These are phyloP conservation scores for Beauveria rudraprayagi DNA, from an alignment of 2,329 filamentous ascomycete genomes.

Conservation along the genomic window DNA sequence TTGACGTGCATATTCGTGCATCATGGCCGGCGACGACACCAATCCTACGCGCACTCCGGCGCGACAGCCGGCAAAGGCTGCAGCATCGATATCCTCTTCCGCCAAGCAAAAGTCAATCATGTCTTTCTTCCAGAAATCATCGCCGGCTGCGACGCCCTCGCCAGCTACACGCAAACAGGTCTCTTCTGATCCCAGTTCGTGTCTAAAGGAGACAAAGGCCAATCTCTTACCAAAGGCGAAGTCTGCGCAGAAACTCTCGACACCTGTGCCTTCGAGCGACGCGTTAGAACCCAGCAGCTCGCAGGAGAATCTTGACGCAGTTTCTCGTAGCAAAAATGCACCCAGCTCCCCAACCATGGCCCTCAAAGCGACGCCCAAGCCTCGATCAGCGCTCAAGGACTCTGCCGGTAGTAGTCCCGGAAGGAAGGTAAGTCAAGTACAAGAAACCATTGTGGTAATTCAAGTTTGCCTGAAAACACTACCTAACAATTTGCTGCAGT, in stretches of 20 bases:
- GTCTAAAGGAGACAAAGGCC: constrained; percentile 34
- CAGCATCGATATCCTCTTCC: constrained; percentile 22
- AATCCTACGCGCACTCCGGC: constrained; percentile 26
- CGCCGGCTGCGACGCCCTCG: constrained; percentile 25
- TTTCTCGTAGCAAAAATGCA: constrained; percentile 40
- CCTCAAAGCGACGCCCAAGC: constrained; percentile 33
- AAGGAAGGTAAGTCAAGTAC: constrained; percentile 54
- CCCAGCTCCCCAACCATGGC: constrained; percentile 32
- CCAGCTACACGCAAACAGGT: constrained; percentile 25
- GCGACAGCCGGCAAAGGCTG: constrained; percentile 20
- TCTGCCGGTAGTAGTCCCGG: constrained; percentile 61
- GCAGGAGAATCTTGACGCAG: constrained; percentile 51
- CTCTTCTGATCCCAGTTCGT: constrained; percentile 26
- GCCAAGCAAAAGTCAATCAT: constrained; percentile 35
- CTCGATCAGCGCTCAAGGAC: constrained; percentile 34
- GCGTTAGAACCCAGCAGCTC: constrained; percentile 58
- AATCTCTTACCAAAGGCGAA: constrained; percentile 29
- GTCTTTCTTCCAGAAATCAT: constrained; percentile 38
- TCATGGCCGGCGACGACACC: constrained; percentile 24
- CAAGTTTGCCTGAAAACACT: neutral
- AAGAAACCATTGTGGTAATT: too few species aligned
- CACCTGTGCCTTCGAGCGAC: constrained; percentile 77
- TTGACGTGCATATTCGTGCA: constrained; percentile 10
- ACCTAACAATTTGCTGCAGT: constrained; percentile 23
- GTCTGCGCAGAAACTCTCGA: constrained; percentile 35